phyloP scores from a whole-genome alignment of 2,329 filamentous ascomycete species.

The Endothia cerciana region DNA sequence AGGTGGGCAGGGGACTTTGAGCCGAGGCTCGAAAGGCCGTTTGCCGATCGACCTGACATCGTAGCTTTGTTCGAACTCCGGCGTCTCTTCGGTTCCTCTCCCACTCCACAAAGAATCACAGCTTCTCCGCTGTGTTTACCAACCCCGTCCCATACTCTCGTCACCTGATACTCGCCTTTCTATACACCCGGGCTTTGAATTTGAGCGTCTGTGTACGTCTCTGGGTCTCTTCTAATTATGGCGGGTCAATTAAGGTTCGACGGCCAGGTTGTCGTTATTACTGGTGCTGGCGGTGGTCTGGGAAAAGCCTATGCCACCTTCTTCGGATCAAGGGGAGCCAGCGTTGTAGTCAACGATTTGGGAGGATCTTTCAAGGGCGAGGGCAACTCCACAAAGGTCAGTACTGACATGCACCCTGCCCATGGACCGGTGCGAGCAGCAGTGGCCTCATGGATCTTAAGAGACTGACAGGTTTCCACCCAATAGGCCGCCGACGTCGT shows the following conservation, averaged over 20 bases:
- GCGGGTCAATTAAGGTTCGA: conserved; percentile 75
- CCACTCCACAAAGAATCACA: not conserved
- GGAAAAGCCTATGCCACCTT: conserved; percentile 85
- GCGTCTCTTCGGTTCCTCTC: not conserved
- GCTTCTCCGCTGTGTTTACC: too few species aligned
- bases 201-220: too few species aligned
- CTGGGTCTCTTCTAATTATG: conserved; percentile 50
- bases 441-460: not conserved
- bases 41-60: conserved; percentile 20
- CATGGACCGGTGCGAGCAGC: not conserved
- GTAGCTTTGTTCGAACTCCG: not conserved
- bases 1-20: conserved; percentile 21
- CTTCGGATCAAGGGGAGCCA: conserved; percentile 83
- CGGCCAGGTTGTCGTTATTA: conserved; percentile 87
- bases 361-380: conserved; percentile 93
- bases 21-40: conserved; percentile 26
- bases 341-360: conserved; percentile 87
- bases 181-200: conserved; percentile 3
- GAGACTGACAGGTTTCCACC: not conserved
- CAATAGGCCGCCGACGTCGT: conserved; percentile 78
- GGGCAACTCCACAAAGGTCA: conserved; percentile 82
- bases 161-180: not conserved
- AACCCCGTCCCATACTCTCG: not conserved
- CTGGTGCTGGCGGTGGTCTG: conserved; percentile 80
- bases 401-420: conserved; percentile 28